phyloP scores from a whole-genome alignment of 139 green algal genomes.

The Limnomonas spitsbergensis region DNA sequence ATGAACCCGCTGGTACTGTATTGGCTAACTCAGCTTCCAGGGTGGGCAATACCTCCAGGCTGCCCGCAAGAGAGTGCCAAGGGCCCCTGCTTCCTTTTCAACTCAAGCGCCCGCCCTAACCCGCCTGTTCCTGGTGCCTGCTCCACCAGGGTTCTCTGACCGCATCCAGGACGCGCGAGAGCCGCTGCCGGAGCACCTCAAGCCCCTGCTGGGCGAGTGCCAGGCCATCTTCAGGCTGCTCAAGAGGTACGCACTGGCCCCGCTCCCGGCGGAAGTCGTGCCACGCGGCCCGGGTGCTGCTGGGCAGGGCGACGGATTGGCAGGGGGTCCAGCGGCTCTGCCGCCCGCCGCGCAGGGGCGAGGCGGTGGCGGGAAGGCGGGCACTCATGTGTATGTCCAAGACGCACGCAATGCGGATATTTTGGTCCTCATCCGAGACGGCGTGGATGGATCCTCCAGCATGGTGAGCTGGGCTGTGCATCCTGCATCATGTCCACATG shows the following conservation, averaged over 20 bases:
- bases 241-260: constrained; percentile 21
- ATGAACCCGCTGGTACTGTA: too few species aligned
- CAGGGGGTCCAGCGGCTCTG: too few species aligned
- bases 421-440: constrained; percentile 68
- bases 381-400: constrained; percentile 50
- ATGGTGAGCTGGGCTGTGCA: background rate
- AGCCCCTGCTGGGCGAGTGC: constrained; percentile 66
- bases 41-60: too few species aligned
- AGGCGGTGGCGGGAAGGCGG: background rate
- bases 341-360: background rate
- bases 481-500: background rate
- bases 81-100: too few species aligned
- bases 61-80: too few species aligned
- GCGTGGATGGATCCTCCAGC: constrained; percentile 30
- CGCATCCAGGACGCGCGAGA: constrained; percentile 23
- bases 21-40: too few species aligned
- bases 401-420: constrained; percentile 66
- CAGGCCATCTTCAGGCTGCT: constrained; percentile 40
- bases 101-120: too few species aligned
- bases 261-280: constrained; percentile 7
- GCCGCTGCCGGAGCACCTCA: constrained; percentile 41
- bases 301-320: background rate
- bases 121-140: too few species aligned
- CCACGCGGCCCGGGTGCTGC: background rate
- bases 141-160: constrained; percentile 35